Base-by-base conservation (phyloP, 768 basidiomycete species). In the Antrodiella citrinella region DNA sequence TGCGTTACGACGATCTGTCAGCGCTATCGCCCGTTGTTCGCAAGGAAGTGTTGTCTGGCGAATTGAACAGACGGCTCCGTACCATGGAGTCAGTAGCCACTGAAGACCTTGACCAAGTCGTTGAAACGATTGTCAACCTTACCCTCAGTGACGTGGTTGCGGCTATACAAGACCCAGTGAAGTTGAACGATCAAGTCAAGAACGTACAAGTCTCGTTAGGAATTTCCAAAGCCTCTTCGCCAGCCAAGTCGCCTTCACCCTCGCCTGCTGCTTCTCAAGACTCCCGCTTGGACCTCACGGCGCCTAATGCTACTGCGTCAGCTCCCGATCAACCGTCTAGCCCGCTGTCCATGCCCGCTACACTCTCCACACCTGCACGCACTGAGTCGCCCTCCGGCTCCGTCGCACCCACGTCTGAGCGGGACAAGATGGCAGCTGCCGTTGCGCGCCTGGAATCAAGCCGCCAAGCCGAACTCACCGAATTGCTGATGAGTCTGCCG, bases 251-350 rank as follows among this genome's bases (percentile, higher is more conserved):
- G 0, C 72, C 75, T 1, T 74, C 77, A 15, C 72, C 75, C 1
- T 74, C 77, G 15, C 75, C 76, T 0, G 76, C 80, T 7, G 67
- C 69, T 25, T 84, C 84, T 4, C 86, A 86, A 54, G 84, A 86
- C 63, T 87, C 87, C 1, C 75, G 80, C 24, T 69, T 84, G 23
- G 84, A 86, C 55, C 74, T 79, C 4, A 77, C 72, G 49, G 73
- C 77, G 4, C 65, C 80, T 20, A 78, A 78, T 54, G 84, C 86
- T 2, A 89, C 86, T 3, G 90, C 89, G 2, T 88, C 86, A 45
- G 89, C 89, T n/a, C 90, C 90, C 0, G 90, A 92, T 60, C 89
- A 91, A 54, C 90, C 90, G 0, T 87, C 85, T 4, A 91, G 90
- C 0, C 90, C 90, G 1, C 78, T 91, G 11, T 91, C 89, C 1